phyloP scores from a whole-genome alignment of 257 asterid genomes.

The Fraxinus pennsylvanica region DNA sequence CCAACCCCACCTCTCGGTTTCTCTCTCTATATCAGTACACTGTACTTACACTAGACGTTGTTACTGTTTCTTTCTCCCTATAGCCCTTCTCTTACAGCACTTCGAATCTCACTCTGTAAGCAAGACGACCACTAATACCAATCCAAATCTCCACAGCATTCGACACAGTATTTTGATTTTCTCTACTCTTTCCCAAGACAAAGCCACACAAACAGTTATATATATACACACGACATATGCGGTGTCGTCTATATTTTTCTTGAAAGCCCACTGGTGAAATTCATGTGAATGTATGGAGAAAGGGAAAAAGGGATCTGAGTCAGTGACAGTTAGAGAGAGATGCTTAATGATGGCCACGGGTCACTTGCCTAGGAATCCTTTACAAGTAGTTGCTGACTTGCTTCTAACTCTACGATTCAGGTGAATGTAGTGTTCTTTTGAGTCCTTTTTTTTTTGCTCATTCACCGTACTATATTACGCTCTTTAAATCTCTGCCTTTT shows the following conservation, averaged over 20 bases:
- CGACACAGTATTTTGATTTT: background rate
- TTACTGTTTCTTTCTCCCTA: slow-evolving; percentile 9
- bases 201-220: background rate
- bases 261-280: slow-evolving; percentile 51
- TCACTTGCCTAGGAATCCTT: slow-evolving; percentile 44
- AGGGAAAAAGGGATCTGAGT: slow-evolving; percentile 55
- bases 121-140: background rate
- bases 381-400: slow-evolving; percentile 33
- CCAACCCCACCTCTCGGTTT: too few species aligned
- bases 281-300: slow-evolving; percentile 47
- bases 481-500: slow-evolving; percentile 22
- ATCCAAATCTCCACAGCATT: slow-evolving; percentile 18
- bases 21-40: too few species aligned
- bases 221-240: background rate
- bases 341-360: slow-evolving; percentile 62
- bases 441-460: slow-evolving; percentile 22
- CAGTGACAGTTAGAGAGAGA: slow-evolving; percentile 3
- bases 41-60: too few species aligned
- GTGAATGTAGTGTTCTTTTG: slow-evolving; percentile 45
- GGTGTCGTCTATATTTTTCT: slow-evolving; percentile 28
- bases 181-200: background rate
- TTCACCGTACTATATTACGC: slow-evolving; percentile 24
- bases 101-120: slow-evolving; percentile 37
- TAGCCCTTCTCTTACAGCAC: slow-evolving; percentile 22
- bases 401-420: slow-evolving; percentile 56